Evolutionary conservation across 164 flowering plant species (phyloP).

Genomic region (Euptelea pleiosperma): DNA sequence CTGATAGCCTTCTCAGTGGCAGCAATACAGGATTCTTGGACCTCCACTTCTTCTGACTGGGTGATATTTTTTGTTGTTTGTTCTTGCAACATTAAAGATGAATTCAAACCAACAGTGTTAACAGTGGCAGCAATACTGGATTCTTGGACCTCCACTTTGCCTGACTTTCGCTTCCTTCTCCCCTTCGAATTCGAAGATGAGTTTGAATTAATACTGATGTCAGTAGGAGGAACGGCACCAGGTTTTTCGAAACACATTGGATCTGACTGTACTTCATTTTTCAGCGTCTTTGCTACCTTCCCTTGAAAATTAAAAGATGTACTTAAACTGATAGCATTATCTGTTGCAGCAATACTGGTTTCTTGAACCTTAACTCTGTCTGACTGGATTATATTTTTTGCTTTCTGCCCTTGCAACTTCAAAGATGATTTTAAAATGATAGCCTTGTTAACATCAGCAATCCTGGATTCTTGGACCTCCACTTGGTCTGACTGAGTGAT

Average conservation of each 20-base stretch:
- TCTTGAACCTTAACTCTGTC: neutral
- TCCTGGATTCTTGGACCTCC: conserved; percentile 3
- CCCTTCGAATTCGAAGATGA: conserved; percentile 10
- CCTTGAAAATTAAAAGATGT: neutral
- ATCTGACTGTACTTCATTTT: neutral
- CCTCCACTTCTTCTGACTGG: conserved; percentile 1
- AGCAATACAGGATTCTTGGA: conserved; percentile 4
- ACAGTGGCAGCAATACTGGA: neutral
- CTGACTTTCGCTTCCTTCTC: conserved; percentile 1
- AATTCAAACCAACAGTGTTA: conserved; percentile 2
- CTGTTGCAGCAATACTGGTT: neutral
- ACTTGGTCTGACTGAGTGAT: neutral
- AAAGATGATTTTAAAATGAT: neutral
- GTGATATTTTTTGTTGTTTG: neutral
- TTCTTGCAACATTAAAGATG: conserved; percentile 14
- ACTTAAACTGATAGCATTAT: no score
- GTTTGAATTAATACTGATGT: neutral
- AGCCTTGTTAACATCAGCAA: conserved; percentile 1
- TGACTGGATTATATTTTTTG: conserved; percentile 11
- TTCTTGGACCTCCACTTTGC: neutral
- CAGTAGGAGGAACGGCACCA: no score
- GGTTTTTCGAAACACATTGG: neutral
- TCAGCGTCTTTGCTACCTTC: neutral
- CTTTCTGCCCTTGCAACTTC: conserved; percentile 13
- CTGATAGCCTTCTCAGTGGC: neutral